Evolutionary conservation across 805 yeast genomes (phyloP), one percentile per base, ranked within the genome.

Genomic region (Yarrowia porcina): DNA sequence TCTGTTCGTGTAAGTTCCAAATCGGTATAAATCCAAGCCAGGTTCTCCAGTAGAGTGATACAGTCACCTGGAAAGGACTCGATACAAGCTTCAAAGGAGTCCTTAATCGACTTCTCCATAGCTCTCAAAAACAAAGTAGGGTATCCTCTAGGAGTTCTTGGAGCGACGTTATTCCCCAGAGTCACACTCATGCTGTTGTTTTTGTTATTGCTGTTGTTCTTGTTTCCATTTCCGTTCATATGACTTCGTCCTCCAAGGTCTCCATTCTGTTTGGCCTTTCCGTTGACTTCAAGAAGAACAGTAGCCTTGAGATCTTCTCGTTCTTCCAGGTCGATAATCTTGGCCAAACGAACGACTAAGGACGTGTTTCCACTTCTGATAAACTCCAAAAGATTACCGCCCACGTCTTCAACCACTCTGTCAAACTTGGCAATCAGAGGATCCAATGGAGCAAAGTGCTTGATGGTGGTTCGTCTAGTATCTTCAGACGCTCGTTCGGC

Each of bases 21-120:
- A 69, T 93, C 97, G 67, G 87, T 86, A 72, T 87, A 90, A 18
- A 91, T 81, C 92, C 97, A 93, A 64, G 85, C 86, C 63, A 92
- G 75, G 67, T 88, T 84, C 39, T 87, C 86, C 64, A 89, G 78
- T 1, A 90, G 84, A 17, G 79, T 79, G 73, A 85, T 83, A 18
- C 72, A 75, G 25, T 69, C 70, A 3, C 80, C 82, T 25, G 74
- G 76, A 70, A 79, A 86, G 64, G 80, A 80, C 64, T 80, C 82
- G 68, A 78, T 80, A 76, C 91, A 85, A 64, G 85, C 83, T 35
- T 80, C 77, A 75, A 91, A 91, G 41, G 87, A 86, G 20, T 85
- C 88, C 27, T 75, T 77, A 12, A 92, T 81, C 7, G 89, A 81
- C 56, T 79, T 80, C 66, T 83, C 81, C 44, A 90, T 75, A 63